Percentiles rank a stretch among this genome's conserved stretches.
Conservation (phyloP, 495 filamentous ascomycete species). For the Sporormia fimetaria region DNA sequence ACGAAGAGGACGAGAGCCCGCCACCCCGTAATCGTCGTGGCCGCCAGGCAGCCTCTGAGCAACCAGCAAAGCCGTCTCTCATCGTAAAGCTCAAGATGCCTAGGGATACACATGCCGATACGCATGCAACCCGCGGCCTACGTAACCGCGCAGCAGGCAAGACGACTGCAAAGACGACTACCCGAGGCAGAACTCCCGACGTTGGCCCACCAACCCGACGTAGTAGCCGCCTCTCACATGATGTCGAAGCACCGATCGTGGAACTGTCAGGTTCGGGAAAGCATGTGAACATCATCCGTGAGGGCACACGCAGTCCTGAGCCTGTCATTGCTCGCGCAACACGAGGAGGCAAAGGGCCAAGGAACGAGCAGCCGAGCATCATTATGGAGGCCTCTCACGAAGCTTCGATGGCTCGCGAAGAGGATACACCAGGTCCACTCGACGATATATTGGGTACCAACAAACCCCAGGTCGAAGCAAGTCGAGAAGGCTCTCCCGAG, state of each 20-base stretch:
- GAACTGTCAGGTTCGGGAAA: slow-evolving; percentile 66
- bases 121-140: neutral
- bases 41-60: slow-evolving; percentile 1
- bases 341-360: slow-evolving; percentile 53
- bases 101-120: neutral
- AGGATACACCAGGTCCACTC: slow-evolving; percentile 17
- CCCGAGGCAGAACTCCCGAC: slow-evolving; percentile 18
- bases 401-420: slow-evolving; percentile 17
- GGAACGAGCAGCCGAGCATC: slow-evolving; percentile 41
- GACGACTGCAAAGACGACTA: slow-evolving; percentile 17
- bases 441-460: slow-evolving; percentile 10
- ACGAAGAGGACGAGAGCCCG: slow-evolving; percentile 22
- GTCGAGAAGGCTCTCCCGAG: slow-evolving; percentile 15
- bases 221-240: slow-evolving; percentile 49
- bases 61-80: slow-evolving; percentile 22
- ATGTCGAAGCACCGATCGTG: slow-evolving; percentile 48
- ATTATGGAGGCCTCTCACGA: slow-evolving; percentile 41
- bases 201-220: slow-evolving; percentile 34
- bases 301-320: slow-evolving; percentile 59
- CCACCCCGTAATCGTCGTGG: slow-evolving; percentile 6
- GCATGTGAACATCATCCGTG: slow-evolving; percentile 50
- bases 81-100: slow-evolving; percentile 30
- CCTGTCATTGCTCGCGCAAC: slow-evolving; percentile 39
- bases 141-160: slow-evolving; percentile 23
- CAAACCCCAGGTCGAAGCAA: slow-evolving; percentile 18